Conservation (phyloP, 176 grass and related monocot genomes). For the Secale cereale region DNA sequence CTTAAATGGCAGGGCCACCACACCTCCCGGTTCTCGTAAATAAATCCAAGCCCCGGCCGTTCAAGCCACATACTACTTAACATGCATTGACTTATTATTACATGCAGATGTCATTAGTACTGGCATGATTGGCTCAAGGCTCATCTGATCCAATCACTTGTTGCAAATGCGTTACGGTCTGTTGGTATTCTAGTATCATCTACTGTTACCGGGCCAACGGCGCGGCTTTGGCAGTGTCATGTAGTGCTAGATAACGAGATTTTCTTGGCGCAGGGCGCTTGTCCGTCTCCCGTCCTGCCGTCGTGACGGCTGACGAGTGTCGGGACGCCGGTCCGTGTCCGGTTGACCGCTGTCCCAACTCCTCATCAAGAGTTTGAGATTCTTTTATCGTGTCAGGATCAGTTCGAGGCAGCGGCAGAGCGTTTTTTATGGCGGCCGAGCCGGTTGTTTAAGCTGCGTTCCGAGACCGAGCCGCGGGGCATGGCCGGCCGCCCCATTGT, state of each 20-base stretch:
- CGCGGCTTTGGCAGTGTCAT: neutral
- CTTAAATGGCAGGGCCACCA: conserved; percentile 29
- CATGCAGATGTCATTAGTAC: neutral
- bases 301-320: conserved; percentile 42
- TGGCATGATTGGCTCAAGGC: neutral
- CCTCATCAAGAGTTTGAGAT: too few relatives aligned
- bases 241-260: neutral
- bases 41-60: conserved; percentile 18
- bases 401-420: neutral
- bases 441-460: too few relatives aligned
- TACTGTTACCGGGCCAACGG: neutral
- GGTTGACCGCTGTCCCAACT: conserved; percentile 26
- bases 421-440: neutral
- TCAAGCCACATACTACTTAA: neutral
- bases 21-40: neutral
- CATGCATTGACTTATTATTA: conserved; percentile 33
- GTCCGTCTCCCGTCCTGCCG: too few relatives aligned
- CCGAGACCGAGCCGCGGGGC: neutral
- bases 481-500: conserved; percentile 24
- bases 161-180: neutral
- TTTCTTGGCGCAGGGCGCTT: conserved; percentile 19
- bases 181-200: neutral
- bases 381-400: neutral
- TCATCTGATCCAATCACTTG: neutral
- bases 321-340: conserved; percentile 2